phyloP scores from a whole-genome alignment of 2,329 filamentous ascomycete genomes.

The Lachnellula cervina region DNA sequence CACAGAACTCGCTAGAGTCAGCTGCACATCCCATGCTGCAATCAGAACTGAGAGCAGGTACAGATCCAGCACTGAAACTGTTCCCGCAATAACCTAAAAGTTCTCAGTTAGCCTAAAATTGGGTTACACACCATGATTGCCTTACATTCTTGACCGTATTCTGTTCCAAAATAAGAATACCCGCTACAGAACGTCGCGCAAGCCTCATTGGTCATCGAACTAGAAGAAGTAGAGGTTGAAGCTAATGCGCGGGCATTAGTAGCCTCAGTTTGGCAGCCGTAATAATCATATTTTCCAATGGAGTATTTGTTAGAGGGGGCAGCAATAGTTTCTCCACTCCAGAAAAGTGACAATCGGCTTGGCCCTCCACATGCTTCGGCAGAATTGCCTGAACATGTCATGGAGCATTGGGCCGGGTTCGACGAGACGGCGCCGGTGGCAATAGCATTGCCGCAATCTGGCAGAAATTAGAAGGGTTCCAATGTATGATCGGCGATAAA shows the following conservation, averaged over 20 bases:
- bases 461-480: constrained; percentile 3
- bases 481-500: not conserved
- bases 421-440: constrained; percentile 11
- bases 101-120: not conserved
- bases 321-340: constrained; percentile 21
- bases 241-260: constrained; percentile 40
- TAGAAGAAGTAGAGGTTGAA: constrained; percentile 17
- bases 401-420: constrained; percentile 19
- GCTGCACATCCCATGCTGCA: constrained; percentile 29
- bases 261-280: constrained; percentile 47
- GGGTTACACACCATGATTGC: not conserved
- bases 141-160: constrained; percentile 28
- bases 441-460: constrained; percentile 21
- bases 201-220: constrained; percentile 28
- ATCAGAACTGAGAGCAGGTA: constrained; percentile 13
- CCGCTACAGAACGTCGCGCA: constrained; percentile 23
- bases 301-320: constrained; percentile 37
- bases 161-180: constrained; percentile 27
- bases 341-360: constrained; percentile 28
- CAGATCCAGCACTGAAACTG: constrained; percentile 17
- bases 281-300: constrained; percentile 41
- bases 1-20: constrained; percentile 32
- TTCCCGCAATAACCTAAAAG: constrained; percentile 26
- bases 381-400: constrained; percentile 28
- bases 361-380: constrained; percentile 33